These are phyloP conservation scores for Lolium multiflorum DNA, from an alignment of 176 grass and related monocot species.

Conservation along the genomic window DNA sequence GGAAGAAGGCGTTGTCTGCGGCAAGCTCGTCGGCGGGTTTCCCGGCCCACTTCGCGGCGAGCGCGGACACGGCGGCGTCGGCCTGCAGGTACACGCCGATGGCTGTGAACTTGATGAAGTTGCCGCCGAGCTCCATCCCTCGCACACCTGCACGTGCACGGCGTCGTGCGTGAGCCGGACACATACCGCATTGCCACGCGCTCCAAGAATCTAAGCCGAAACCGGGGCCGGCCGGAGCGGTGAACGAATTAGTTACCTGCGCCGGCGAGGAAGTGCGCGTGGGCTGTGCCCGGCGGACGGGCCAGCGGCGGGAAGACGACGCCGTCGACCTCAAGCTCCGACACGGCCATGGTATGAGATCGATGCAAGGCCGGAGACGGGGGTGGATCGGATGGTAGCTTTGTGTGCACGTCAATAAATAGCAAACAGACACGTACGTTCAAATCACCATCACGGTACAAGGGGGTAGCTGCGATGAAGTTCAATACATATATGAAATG, in stretches of 20 bases:
- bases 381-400: not conserved
- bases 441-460: not conserved
- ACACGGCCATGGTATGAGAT: slow-evolving; percentile 46
- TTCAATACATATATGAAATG: too few species aligned
- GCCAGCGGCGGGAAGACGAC: slow-evolving; percentile 56
- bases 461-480: slow-evolving; percentile 7
- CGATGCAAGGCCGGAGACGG: too few species aligned
- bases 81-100: slow-evolving; percentile 84
- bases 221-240: not conserved
- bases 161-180: not conserved
- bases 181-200: not conserved
- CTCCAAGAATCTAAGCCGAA: too few species aligned
- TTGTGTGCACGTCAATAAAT: not conserved
- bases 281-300: slow-evolving; percentile 47
- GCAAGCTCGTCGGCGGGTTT: slow-evolving; percentile 73
- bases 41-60: slow-evolving; percentile 65
- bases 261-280: slow-evolving; percentile 63
- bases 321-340: slow-evolving; percentile 56
- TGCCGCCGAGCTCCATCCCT: slow-evolving; percentile 73
- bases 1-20: slow-evolving; percentile 56
- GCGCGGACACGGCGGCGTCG: slow-evolving; percentile 53
- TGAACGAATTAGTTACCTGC: slow-evolving; percentile 26
- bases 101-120: slow-evolving; percentile 87
- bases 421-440: not conserved
- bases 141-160: slow-evolving; percentile 52